Evolutionary conservation across 805 yeast genomes (phyloP).

Genomic region (Suhomyces sp.): DNA sequence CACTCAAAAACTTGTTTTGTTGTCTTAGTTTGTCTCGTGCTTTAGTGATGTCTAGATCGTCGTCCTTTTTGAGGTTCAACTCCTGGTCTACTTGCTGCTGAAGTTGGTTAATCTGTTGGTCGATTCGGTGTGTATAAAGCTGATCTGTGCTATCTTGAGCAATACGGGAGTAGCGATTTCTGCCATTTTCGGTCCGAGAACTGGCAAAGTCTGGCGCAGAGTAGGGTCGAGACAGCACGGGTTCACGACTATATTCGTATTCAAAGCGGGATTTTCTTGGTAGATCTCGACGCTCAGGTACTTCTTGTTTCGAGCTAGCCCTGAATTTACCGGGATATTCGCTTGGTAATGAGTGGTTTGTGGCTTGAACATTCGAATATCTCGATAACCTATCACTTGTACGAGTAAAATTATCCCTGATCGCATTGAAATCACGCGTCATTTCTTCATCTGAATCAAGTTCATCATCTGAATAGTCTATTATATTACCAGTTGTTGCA

Average conservation of each 20-base stretch:
- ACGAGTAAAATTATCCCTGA: conserved; percentile 8
- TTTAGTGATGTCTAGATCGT: neutral
- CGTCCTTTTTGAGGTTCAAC: neutral
- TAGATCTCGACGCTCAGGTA: neutral
- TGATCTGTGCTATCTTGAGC: neutral
- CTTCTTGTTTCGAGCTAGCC: neutral
- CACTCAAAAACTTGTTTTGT: conserved; percentile 18
- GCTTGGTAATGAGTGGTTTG: conserved; percentile 14
- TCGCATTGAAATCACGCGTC: conserved; percentile 7
- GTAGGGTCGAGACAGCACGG: neutral
- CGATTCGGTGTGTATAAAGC: neutral
- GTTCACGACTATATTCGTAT: neutral
- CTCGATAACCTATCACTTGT: neutral
- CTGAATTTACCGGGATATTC: conserved; percentile 20
- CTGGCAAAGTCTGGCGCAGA: neutral
- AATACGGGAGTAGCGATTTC: neutral
- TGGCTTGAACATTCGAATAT: neutral
- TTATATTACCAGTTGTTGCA: neutral
- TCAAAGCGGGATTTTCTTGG: neutral
- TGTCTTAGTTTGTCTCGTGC: conserved; percentile 7
- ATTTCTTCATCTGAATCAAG: conserved; percentile 11
- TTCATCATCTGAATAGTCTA: conserved; percentile 6
- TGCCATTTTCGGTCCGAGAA: neutral
- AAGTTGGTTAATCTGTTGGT: neutral
- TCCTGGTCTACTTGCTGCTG: conserved; percentile 3